Evolutionary conservation across 768 basidiomycete species (phyloP), one percentile per base, ranked within the genome.

Genomic region (Cystobasidium ongulense): DNA sequence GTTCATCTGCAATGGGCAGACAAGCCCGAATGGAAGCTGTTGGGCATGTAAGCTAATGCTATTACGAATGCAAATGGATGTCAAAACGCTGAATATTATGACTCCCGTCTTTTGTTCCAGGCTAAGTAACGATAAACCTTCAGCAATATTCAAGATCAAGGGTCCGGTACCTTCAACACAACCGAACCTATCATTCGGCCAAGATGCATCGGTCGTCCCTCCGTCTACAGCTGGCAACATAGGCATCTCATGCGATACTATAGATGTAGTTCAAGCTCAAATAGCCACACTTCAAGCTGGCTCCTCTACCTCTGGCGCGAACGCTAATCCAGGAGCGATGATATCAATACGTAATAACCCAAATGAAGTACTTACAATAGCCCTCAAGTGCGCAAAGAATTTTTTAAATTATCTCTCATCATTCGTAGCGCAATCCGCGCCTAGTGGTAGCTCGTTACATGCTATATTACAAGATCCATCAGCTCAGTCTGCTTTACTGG

Each of bases 361-460:
- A 70, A 70, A 27, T 33, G 25, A 41, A 38, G 46, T 53, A n/a
- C 36, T 53, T 23, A 39, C 25, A 18, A 74, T 71, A 53, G 68
- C 67, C 8, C 35, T 68, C 1, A 53, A 46, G 33, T 71, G 50
- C 36, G 74, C 74, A 2, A 75, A 75, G 74, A 75, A 75, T 43
- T 61, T 75, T 53, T 54, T 75, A 23, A 59, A 75, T 36, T 75
- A 75, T 59, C 74, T 75, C n/a, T 75, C 74, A 4, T 75, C 74
- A n/a, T 75, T 75, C 52, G 68, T 41, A 27, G 57, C 71, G 46
- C 38, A 68, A 35, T 67, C 53, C 27, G 74, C 70, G 52, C 66
- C 52, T 11, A 27, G 21, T 62, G 68, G 68, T 7, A 57, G 53
- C 23, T 71, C 68, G 13, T 15, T 71, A 36, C 68, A 71, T 21